phyloP scores from a whole-genome alignment of 1,284 basidiomycete genomes.

The Omphalotus olearius region DNA sequence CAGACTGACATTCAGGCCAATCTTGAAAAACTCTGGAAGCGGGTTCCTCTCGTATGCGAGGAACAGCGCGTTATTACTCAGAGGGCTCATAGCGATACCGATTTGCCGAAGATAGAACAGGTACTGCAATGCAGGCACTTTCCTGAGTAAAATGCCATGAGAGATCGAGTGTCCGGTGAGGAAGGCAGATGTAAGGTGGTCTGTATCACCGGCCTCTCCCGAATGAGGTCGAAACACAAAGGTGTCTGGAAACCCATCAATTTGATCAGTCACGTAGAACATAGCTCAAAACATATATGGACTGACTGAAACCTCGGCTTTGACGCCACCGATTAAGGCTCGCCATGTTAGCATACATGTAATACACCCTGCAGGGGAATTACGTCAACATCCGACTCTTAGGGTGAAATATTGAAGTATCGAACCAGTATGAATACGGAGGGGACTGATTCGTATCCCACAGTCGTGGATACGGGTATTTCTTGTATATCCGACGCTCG shows the following conservation, averaged over 20 bases:
- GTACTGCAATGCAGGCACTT: conserved; percentile 92
- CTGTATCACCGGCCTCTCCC: conserved; percentile 97
- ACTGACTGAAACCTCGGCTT: conserved; percentile 86
- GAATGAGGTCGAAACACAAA: conserved; percentile 97
- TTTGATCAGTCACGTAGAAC: conserved; percentile 3
- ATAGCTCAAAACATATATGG: no score
- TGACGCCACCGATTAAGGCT: conserved; percentile 93
- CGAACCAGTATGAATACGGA: conserved; percentile 91
- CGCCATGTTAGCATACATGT: conserved; percentile 96
- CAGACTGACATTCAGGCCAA: conserved; percentile 93
- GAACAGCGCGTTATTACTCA: conserved; percentile 98
- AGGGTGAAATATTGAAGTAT: not conserved
- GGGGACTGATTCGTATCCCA: conserved; percentile 92
- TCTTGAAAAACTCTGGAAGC: conserved; percentile 95
- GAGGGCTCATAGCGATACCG: conserved; percentile 95
- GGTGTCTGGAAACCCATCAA: conserved; percentile 57
- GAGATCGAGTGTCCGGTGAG: conserved; percentile 97
- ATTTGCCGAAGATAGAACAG: conserved; percentile 97
- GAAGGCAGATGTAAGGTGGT: conserved; percentile 95
- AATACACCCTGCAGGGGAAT: conserved; percentile 75
- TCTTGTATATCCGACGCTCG: conserved; percentile 89
- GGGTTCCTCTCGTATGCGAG: conserved; percentile 97
- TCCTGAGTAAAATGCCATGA: conserved; percentile 95
- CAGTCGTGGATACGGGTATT: conserved; percentile 90
- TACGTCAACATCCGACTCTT: not conserved